phyloP scores from a whole-genome alignment of 2,329 filamentous ascomycete species.

The Aspergillus sp. region DNA sequence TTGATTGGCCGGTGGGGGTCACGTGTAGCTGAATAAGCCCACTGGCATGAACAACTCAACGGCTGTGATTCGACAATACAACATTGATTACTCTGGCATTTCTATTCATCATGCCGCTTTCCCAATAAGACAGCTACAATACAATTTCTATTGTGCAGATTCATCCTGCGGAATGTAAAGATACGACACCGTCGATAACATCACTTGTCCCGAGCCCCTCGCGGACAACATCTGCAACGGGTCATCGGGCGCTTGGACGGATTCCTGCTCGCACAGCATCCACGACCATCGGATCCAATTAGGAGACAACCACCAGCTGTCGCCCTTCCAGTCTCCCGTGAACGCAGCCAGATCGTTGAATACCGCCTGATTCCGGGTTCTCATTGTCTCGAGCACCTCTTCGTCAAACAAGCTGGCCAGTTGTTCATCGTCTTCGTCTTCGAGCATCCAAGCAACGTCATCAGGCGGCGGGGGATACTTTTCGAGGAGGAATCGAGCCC shows the following conservation, averaged over 20 bases:
- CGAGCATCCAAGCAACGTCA: slow-evolving; percentile 24
- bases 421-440: slow-evolving; percentile 23
- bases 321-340: slow-evolving; percentile 15
- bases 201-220: slow-evolving; percentile 8
- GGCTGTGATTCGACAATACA: no score
- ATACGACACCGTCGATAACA: slow-evolving; percentile 25
- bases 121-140: background rate
- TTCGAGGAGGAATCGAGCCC: slow-evolving; percentile 30
- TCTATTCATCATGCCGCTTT: background rate
- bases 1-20: slow-evolving; percentile 26
- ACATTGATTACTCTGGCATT: background rate
- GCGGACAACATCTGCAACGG: slow-evolving; percentile 24
- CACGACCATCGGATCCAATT: slow-evolving; percentile 40
- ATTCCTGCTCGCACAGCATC: slow-evolving; percentile 35
- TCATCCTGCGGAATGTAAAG: slow-evolving; percentile 31
- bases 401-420: slow-evolving; percentile 17
- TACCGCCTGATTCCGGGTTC: slow-evolving; percentile 3
- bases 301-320: slow-evolving; percentile 30
- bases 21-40: slow-evolving; percentile 25
- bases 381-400: slow-evolving; percentile 15
- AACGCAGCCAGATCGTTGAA: slow-evolving; percentile 12
- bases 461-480: slow-evolving; percentile 26
- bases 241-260: slow-evolving; percentile 28
- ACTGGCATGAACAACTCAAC: no score
- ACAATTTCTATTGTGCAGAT: background rate